These are phyloP conservation scores for Pittosporum tobira DNA, from an alignment of 129 eudicot genomes.

Conservation along the genomic window DNA sequence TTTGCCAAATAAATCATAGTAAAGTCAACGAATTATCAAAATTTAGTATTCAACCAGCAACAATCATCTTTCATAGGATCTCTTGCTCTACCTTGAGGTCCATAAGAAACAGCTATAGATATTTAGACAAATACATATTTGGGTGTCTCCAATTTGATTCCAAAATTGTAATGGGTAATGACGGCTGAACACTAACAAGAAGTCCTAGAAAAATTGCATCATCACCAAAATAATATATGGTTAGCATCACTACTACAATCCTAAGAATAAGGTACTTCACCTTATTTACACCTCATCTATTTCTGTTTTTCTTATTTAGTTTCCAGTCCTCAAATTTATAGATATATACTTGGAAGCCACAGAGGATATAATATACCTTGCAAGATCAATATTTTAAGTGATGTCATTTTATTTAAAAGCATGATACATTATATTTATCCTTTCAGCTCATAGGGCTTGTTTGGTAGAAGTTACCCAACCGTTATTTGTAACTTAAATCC, in stretches of 20 bases:
- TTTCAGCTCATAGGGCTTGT: no score
- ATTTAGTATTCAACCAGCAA: no score
- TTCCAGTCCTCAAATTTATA: not conserved
- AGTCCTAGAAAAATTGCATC: slow-evolving; percentile 11
- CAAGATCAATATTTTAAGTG: no score
- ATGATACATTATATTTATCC: no score
- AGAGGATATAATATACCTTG: no score
- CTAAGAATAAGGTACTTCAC: not conserved
- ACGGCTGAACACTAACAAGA: not conserved
- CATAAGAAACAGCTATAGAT: not conserved
- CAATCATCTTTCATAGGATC: no score
- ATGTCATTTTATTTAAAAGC: no score
- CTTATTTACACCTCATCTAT: slow-evolving; percentile 4
- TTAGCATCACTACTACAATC: slow-evolving; percentile 6
- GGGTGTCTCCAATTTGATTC: not conserved
- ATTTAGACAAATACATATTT: no score
- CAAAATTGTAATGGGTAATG: slow-evolving; percentile 10
- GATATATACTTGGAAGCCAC: not conserved
- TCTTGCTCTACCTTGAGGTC: slow-evolving; percentile 7
- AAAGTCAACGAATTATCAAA: no score
- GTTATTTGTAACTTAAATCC: no score
- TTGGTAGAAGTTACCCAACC: no score
- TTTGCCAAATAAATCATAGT: no score
- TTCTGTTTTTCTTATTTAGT: slow-evolving; percentile 6
- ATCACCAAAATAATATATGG: slow-evolving; percentile 7